These are phyloP conservation scores for Leishmania tropica DNA, from an alignment of 208 protist species.

Conservation along the genomic window DNA sequence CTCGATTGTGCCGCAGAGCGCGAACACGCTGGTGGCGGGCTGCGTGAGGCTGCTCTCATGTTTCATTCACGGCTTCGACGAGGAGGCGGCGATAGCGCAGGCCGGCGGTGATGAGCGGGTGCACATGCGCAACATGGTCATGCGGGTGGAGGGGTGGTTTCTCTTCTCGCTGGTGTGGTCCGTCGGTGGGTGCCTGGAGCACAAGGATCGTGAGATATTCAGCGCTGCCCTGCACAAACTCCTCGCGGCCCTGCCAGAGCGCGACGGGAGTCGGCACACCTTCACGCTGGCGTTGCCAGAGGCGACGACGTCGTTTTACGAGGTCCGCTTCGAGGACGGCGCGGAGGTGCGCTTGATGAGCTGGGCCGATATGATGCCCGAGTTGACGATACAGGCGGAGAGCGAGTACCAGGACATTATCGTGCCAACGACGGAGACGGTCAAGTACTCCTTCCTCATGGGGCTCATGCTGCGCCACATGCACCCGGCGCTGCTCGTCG, in stretches of 20 bases:
- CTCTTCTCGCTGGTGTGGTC: slow-evolving; percentile 95
- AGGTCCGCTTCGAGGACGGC: slow-evolving; percentile 73
- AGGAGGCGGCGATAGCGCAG: slow-evolving; percentile 18
- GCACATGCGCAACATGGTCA: slow-evolving; percentile 62
- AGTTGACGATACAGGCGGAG: slow-evolving; percentile 80
- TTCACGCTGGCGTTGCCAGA: slow-evolving; percentile 81
- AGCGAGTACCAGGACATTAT: slow-evolving; percentile 95
- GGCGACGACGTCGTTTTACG: slow-evolving; percentile 84
- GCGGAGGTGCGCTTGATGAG: slow-evolving; percentile 76
- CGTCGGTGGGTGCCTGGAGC: slow-evolving; percentile 90
- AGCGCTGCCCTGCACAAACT: slow-evolving; percentile 80
- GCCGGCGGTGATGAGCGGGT: slow-evolving; percentile 27
- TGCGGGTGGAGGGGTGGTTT: slow-evolving; percentile 91
- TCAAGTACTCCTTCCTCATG: slow-evolving; percentile 92
- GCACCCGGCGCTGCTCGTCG: slow-evolving; percentile 90
- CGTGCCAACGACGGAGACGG: slow-evolving; percentile 94
- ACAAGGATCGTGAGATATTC: slow-evolving; percentile 76
- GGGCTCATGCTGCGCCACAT: slow-evolving; percentile 80
- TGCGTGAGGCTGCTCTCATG: slow-evolving; percentile 86
- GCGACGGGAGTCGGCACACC: slow-evolving; percentile 36
- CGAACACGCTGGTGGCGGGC: slow-evolving; percentile 72
- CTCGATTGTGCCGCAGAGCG: slow-evolving; percentile 77
- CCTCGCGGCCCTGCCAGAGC: slow-evolving; percentile 20
- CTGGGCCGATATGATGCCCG: slow-evolving; percentile 84
- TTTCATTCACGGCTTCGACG: slow-evolving; percentile 58